A percentile compares a stretch with the other conserved stretches of the same genome.
Conservation (phyloP, 805 yeast species). For the Cyberlindnera lachancei region DNA sequence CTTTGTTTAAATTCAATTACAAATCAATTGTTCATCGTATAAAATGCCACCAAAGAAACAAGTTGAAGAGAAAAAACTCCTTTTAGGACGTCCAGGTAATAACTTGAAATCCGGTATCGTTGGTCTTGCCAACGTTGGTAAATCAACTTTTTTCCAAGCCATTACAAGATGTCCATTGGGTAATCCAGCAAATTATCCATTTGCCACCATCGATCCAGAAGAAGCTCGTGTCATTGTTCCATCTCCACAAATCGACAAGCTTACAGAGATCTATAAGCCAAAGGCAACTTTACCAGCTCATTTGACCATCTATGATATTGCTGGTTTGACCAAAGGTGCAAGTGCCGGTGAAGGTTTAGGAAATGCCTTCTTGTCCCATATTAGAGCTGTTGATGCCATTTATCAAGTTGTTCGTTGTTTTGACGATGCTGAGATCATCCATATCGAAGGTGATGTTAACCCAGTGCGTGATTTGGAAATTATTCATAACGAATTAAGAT, state of each 20-base stretch:
- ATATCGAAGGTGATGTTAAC: conserved; percentile 93
- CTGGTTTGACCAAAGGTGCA: conserved; percentile 97
- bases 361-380: conserved; percentile 92
- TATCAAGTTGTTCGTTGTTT: conserved; percentile 97
- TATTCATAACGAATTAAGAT: conserved; percentile 83
- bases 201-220: conserved; percentile 97
- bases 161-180: conserved; percentile 90
- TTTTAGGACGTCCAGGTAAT: conserved; percentile 79
- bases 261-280: conserved; percentile 71
- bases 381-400: conserved; percentile 95
- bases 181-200: conserved; percentile 96
- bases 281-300: conserved; percentile 85
- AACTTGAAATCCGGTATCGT: conserved; percentile 81
- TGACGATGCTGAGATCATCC: conserved; percentile 96
- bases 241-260: conserved; percentile 75
- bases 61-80: conserved; percentile 63
- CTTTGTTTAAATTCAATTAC: too few relatives aligned
- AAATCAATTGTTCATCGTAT: too few relatives aligned
- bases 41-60: conserved; percentile 68
- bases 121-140: conserved; percentile 92
- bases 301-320: conserved; percentile 92
- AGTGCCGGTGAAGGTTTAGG: conserved; percentile 97
- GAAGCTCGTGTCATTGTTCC: conserved; percentile 96
- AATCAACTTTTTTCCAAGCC: conserved; percentile 96
- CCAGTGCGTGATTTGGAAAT: conserved; percentile 93